Evolutionary conservation across 441 rosid genomes (phyloP), one percentile per base, ranked within the genome.

Genomic region (Capsella rubella): DNA sequence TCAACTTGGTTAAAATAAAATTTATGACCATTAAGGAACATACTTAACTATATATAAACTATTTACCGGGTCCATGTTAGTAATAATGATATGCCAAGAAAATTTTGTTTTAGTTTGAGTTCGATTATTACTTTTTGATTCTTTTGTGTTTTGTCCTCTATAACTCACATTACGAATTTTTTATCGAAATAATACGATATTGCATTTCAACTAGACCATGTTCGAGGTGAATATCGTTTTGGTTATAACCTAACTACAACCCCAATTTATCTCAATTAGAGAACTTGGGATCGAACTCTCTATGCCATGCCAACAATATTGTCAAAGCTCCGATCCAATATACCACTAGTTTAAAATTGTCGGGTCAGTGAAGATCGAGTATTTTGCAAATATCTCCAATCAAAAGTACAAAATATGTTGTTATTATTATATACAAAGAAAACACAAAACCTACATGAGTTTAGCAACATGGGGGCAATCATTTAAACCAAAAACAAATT

Each of bases 1-100:
- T 70, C 80, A 76, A 76, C 14, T 75, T 69, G 79, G 53, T n/a
- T 34, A 34, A 49, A 70, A 70, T 56, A 4, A 63, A 76, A 46
- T 55, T 47, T 51, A 45, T 37, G 18, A 69, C 75, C 47, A 64
- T 47, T 70, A 55, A 21, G 37, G 57, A 62, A 69, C 71, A 62
- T 55, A 64, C 27, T 64, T 16, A 76, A 59, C 37, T 71, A 35
- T 35, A 8, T 16, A 66, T 49, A 29, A 35, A 45, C 42, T 53
- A 45, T 60, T 42, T 39, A 65, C 11, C 68, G 73, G 73, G 62
- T 39, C 73, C 78, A 67, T 27, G 28, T 42, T 40, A 40, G 39
- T 50, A 59, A 35, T 60, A 54, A 61, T 60, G 69, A 61, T 35
- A 32, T 13, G 73, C 13, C 15, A 32, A n/a, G 57, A 68, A 53